Evolutionary conservation across 179 eudicot genomes (phyloP).

Genomic region (Sideroxylon spinosum): DNA sequence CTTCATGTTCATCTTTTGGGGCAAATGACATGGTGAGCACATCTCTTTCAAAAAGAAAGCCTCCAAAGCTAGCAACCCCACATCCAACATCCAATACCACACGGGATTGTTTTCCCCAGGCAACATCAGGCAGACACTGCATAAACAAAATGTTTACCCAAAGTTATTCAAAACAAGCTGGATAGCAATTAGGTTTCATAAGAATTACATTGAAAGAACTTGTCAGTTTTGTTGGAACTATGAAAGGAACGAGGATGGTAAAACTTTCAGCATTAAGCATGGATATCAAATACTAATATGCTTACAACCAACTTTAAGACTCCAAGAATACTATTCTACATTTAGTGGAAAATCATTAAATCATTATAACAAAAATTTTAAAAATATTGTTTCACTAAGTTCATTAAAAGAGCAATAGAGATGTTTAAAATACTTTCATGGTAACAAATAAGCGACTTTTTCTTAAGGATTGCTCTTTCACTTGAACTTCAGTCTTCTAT

Average conservation of each 20-base stretch:
- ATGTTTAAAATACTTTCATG: background rate
- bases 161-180: background rate
- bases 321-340: background rate
- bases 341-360: background rate
- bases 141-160: constrained; percentile 13
- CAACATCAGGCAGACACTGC: constrained; percentile 48
- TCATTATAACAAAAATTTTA: background rate
- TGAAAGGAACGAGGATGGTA: background rate
- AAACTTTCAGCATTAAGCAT: background rate
- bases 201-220: background rate
- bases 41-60: constrained; percentile 61
- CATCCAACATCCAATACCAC: constrained; percentile 77
- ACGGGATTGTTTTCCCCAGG: constrained; percentile 62
- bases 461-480: background rate
- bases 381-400: background rate
- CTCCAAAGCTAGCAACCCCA: constrained; percentile 85
- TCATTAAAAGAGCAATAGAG: background rate
- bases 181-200: constrained; percentile 4
- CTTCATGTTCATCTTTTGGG: constrained; percentile 79
- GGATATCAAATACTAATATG: background rate
- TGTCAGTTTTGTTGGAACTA: background rate
- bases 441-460: background rate
- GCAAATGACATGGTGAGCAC: constrained; percentile 69
- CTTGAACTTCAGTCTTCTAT: background rate
- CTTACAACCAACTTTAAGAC: background rate